These are phyloP conservation scores for Arthroderma sp. DNA, from an alignment of 2,329 filamentous ascomycete genomes.

Conservation along the genomic window DNA sequence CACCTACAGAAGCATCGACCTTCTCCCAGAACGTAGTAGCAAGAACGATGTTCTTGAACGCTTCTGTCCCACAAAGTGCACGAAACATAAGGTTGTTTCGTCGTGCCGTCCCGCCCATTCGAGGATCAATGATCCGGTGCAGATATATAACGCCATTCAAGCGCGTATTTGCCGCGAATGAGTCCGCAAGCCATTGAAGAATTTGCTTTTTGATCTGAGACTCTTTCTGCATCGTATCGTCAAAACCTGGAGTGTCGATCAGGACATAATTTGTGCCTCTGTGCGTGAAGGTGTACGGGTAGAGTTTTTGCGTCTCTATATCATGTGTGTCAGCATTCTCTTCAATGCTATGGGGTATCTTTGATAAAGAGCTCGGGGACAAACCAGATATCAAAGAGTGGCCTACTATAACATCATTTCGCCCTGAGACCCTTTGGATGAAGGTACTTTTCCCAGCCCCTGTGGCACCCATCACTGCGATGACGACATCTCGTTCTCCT, in stretches of 20 bases:
- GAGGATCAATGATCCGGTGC: conserved; percentile 1
- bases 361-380: too few relatives aligned
- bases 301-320: too few relatives aligned
- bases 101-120: background rate
- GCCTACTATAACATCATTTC: too few relatives aligned
- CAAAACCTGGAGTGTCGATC: conserved; percentile 28
- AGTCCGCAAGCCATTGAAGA: background rate
- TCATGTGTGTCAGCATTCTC: too few relatives aligned
- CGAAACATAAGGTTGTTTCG: background rate
- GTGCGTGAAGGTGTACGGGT: too few relatives aligned
- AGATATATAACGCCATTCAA: conserved; percentile 1
- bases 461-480: conserved; percentile 8
- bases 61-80: background rate
- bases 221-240: conserved; percentile 8
- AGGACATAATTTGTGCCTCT: background rate
- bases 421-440: background rate
- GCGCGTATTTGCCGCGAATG: background rate
- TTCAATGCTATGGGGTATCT: too few relatives aligned
- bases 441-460: conserved; percentile 10
- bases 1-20: background rate
- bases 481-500: background rate
- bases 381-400: too few relatives aligned
- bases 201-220: background rate
- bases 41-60: background rate
- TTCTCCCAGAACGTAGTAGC: conserved; percentile 2